Percentiles rank a stretch among this genome's conserved stretches.
Evolutionary conservation across 192 early-diverging fungal genomes (phyloP).

Genomic region (Umbelopsis ramanniana): DNA sequence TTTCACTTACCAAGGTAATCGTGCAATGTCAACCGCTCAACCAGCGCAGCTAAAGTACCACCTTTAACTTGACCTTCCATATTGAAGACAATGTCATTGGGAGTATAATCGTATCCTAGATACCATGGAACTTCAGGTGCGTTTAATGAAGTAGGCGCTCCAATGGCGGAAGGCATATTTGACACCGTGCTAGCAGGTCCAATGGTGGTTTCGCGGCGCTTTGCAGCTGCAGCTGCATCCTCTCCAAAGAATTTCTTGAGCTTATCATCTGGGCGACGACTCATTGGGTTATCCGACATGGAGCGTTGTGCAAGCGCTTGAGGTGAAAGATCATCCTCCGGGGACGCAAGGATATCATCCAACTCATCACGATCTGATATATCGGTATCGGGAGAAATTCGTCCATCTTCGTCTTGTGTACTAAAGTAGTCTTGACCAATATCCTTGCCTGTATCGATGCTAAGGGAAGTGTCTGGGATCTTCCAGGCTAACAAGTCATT

Average conservation of each 20-base stretch:
- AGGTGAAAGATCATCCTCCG: not conserved
- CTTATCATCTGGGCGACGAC: constrained; percentile 38
- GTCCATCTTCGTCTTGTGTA: constrained; percentile 18
- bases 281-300: not conserved
- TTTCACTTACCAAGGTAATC: constrained; percentile 60
- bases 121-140: constrained; percentile 61
- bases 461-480: constrained; percentile 6
- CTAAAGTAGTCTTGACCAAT: constrained; percentile 11
- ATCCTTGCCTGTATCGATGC: constrained; percentile 7
- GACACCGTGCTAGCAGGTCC: not conserved
- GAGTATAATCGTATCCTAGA: constrained; percentile 63
- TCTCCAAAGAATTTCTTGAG: constrained; percentile 66
- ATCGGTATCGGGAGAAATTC: constrained; percentile 27
- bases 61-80: constrained; percentile 83
- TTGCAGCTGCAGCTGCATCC: constrained; percentile 37
- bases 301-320: not conserved
- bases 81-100: constrained; percentile 72
- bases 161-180: not conserved
- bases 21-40: constrained; percentile 83
- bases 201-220: constrained; percentile 26
- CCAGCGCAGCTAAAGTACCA: constrained; percentile 75
- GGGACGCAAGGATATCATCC: constrained; percentile 13
- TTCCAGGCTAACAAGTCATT: constrained; percentile 14
- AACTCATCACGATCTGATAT: constrained; percentile 15
- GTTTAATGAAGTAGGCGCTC: constrained; percentile 5